Conservation (phyloP, 148 eudicot genomes). For the Rhododendron mucronatum region DNA sequence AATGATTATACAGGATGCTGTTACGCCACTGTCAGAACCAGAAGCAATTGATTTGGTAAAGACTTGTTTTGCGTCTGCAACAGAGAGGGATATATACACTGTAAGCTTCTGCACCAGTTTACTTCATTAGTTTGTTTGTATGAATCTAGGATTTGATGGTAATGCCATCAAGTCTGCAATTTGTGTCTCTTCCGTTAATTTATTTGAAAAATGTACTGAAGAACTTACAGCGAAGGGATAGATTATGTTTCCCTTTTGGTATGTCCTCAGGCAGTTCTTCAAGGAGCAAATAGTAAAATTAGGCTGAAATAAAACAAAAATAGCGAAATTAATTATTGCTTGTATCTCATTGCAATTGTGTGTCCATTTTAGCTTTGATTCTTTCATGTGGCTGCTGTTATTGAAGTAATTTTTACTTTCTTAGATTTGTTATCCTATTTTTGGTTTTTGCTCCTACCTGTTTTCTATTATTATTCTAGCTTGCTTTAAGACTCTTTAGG, state of each 20-base stretch:
- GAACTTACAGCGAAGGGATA: background rate
- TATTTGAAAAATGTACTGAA: background rate
- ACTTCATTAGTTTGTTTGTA: background rate
- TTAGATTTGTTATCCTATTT: background rate
- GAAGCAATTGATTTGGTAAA: constrained; percentile 96
- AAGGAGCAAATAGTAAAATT: background rate
- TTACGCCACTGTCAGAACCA: constrained; percentile 78
- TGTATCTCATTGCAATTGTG: background rate
- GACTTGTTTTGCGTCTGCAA: constrained; percentile 95
- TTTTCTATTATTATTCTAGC: background rate
- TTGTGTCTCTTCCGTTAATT: background rate
- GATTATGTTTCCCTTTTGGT: background rate
- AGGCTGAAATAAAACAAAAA: background rate
- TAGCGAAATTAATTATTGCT: background rate
- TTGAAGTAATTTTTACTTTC: background rate
- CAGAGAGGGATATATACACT: constrained; percentile 96
- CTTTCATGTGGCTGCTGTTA: background rate
- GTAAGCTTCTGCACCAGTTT: constrained; percentile 40
- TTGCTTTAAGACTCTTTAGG: background rate
- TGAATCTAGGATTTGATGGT: background rate
- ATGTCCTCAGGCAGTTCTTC: background rate
- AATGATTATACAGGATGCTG: constrained; percentile 59
- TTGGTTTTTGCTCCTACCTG: background rate
- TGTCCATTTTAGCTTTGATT: background rate
- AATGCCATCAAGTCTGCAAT: background rate